Conservation (phyloP, 2,329 filamentous ascomycete species). For the Tolypocladium tropicale region DNA sequence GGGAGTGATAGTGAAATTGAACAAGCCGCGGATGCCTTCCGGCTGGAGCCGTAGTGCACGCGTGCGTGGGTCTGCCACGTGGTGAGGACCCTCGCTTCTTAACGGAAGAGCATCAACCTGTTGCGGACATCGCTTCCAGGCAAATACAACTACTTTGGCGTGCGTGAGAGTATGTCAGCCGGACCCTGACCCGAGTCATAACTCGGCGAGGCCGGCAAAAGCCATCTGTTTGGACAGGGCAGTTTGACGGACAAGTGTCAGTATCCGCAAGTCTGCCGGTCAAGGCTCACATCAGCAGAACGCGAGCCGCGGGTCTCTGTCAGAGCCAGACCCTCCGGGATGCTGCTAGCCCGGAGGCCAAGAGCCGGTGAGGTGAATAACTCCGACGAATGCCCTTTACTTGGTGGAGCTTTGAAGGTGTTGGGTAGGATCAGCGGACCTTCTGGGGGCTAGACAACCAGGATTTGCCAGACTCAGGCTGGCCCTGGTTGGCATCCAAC, state of each 20-base stretch:
- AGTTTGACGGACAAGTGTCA: not conserved
- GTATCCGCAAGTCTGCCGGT: not conserved
- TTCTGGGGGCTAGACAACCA: too few species aligned
- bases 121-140: not conserved
- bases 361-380: not conserved
- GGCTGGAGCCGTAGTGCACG: not conserved
- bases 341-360: not conserved
- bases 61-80: slow-evolving; percentile 2
- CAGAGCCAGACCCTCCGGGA: not conserved
- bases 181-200: not conserved
- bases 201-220: not conserved
- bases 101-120: not conserved
- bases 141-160: not conserved
- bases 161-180: not conserved
- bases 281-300: not conserved
- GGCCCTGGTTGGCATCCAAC: too few species aligned
- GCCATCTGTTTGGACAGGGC: not conserved
- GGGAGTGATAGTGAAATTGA: too few species aligned
- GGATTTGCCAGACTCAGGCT: too few species aligned
- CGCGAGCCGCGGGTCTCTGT: not conserved
- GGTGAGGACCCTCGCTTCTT: slow-evolving; percentile 1
- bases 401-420: too few species aligned
- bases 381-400: not conserved
- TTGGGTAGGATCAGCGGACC: too few species aligned
- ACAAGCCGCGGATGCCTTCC: not conserved